Base-by-base conservation (phyloP, 495 filamentous ascomycete genomes). In the Hypoxylon trugodes region DNA sequence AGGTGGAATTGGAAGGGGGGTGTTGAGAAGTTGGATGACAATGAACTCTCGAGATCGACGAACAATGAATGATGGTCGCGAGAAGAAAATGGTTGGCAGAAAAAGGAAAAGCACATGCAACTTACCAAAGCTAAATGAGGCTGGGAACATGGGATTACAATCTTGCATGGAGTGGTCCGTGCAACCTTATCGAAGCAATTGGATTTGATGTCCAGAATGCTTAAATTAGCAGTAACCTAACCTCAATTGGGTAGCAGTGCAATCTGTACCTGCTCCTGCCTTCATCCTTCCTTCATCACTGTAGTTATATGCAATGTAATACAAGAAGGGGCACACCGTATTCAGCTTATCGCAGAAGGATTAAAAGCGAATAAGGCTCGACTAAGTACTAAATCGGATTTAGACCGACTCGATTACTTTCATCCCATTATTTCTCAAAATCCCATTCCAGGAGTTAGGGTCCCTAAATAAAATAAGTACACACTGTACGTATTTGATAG, bases 61-160 rank as follows among this genome's bases (percentile, higher is more conserved):
- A 33, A 59, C 65, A 63, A 65, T 61, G 55, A 63, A 65, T 61
- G 55, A 66, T 66, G 63, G 33, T 66, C 51, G 45, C 51, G 61
- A 48, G 36, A 56, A 35, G 35, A 49, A 66, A 57, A 28, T 48
- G 47, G 56, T 66, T 57, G 57, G 51, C 18, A 51, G 16, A 51
- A 57, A 21, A 40, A 18, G 15, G 38, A 52, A 48, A 61, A 61
- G 63, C 63, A 61, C 57, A 66, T 66, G 63, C 57, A 69, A 46
- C 38, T 38, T 16, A 10, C 28, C 33, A 40, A 55, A 30, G n/a
- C 35, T 32, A 65, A 66, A 62, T 66, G 56, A 62, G 54, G 59
- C 54, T 64, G 50, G 54, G 42, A 62, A 26, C 41, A 64, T 40
- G 18, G 41, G 25, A 59, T 19, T n/a, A n/a, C n/a, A n/a, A 46